phyloP scores from a whole-genome alignment of 83 land plant species.

The Diphasiastrum complanatum region DNA sequence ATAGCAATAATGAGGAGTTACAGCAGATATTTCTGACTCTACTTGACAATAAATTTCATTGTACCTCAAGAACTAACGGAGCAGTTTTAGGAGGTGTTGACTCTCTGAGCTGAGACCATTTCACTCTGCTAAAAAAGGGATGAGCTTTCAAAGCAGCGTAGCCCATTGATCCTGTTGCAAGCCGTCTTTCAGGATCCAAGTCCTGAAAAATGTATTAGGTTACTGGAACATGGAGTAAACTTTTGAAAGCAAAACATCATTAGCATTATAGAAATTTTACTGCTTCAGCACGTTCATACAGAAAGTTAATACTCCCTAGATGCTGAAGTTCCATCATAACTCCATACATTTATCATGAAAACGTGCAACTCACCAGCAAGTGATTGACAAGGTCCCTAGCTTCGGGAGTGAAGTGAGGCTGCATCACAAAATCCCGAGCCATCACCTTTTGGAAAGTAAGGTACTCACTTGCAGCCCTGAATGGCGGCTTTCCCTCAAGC shows the following conservation, averaged over 20 bases:
- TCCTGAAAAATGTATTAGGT: constrained; percentile 34
- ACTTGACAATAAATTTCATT: no score
- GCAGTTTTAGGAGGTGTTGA: no score
- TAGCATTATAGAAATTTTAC: background rate
- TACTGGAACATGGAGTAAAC: background rate
- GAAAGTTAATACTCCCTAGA: constrained; percentile 1
- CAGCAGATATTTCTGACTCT: no score
- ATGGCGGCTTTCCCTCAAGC: constrained; percentile 95
- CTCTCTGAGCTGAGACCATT: constrained; percentile 67
- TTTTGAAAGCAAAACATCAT: background rate
- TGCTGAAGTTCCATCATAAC: no score
- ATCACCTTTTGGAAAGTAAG: constrained; percentile 91
- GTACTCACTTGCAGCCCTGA: constrained; percentile 97
- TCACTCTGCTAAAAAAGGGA: constrained; percentile 70
- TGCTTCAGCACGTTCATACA: background rate
- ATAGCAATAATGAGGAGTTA: no score
- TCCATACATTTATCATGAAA: background rate
- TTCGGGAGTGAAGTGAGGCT: constrained; percentile 66
- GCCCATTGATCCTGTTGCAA: constrained; percentile 65
- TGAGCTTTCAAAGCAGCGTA: constrained; percentile 74
- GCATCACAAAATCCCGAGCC: constrained; percentile 74
- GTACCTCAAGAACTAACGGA: no score
- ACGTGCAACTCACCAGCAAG: constrained; percentile 59
- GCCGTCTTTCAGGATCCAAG: constrained; percentile 57
- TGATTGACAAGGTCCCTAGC: constrained; percentile 82